phyloP scores from a whole-genome alignment of 148 eudicot genomes.

The Rhododendron griersonianum region DNA sequence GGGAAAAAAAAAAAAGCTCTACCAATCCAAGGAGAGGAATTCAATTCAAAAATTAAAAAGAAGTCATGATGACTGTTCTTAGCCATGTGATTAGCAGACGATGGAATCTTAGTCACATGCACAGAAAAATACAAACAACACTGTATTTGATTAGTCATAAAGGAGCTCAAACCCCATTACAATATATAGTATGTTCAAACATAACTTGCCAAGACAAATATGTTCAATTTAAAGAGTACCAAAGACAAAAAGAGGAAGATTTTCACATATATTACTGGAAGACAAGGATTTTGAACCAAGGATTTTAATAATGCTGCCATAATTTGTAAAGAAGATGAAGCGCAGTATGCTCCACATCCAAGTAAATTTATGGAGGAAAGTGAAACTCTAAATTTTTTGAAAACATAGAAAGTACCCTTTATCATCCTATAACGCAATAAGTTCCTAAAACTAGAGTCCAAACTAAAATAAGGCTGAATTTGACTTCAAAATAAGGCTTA shows the following conservation, averaged over 20 bases:
- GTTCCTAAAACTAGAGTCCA: not conserved
- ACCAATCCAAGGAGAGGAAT: not conserved
- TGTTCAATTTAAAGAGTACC: not conserved
- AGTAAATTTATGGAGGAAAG: not conserved
- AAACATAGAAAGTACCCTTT: not conserved
- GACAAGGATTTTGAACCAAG: not conserved
- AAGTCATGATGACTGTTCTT: not conserved
- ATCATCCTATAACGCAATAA: not conserved
- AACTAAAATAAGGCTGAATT: not conserved
- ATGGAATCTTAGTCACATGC: not conserved
- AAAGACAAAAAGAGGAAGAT: not conserved
- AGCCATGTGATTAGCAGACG: not conserved
- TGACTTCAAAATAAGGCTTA: not conserved
- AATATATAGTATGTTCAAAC: not conserved
- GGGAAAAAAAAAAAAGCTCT: not conserved
- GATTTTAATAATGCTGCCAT: not conserved
- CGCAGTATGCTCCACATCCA: not conserved
- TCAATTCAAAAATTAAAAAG: not conserved
- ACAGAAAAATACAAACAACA: not conserved
- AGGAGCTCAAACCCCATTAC: not conserved
- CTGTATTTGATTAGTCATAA: not conserved
- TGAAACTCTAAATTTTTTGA: no score
- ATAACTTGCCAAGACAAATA: not conserved
- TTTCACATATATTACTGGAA: not conserved
- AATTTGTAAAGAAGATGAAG: not conserved